phyloP scores from a whole-genome alignment of 768 basidiomycete species.

The Tricholoma sp. region DNA sequence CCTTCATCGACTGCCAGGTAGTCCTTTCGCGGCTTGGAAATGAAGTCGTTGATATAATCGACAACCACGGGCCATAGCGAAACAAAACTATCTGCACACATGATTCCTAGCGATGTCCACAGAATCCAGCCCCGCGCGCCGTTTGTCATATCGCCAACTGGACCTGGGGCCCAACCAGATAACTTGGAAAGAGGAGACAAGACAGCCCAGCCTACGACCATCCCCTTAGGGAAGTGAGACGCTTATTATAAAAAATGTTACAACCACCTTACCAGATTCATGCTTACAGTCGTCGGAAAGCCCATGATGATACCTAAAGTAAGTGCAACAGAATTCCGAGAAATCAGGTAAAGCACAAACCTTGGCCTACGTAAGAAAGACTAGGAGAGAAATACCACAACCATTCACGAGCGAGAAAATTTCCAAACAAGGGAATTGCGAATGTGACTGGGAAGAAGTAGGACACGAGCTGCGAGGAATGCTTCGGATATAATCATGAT shows the following conservation, averaged over 20 bases:
- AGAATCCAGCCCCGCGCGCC: conserved; percentile 96
- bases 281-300: conserved; percentile 87
- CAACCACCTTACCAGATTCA: conserved; percentile 66
- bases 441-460: conserved; percentile 90
- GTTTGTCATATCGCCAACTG: conserved; percentile 78
- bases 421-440: conserved; percentile 81
- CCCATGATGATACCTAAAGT: conserved; percentile 91
- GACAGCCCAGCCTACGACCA: conserved; percentile 95
- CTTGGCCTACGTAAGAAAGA: conserved; percentile 90
- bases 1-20: conserved; percentile 12
- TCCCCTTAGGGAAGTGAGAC: conserved; percentile 52
- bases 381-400: conserved; percentile 92
- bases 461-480: conserved; percentile 56
- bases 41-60: conserved; percentile 40
- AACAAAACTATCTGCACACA: conserved; percentile 89
- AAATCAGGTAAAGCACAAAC: conserved; percentile 27
- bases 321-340: conserved; percentile 1
- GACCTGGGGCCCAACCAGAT: conserved; percentile 89
- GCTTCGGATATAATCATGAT: conserved; percentile 3
- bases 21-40: conserved; percentile 23
- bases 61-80: conserved; percentile 73
- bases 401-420: conserved; percentile 80
- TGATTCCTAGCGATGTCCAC: conserved; percentile 94
- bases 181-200: conserved; percentile 84
- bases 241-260: neutral